A percentile compares a stretch with the other conserved stretches of the same genome.
These are phyloP conservation scores for Erysiphe pulchra DNA, from an alignment of 2,329 filamentous ascomycete genomes.

Conservation along the genomic window DNA sequence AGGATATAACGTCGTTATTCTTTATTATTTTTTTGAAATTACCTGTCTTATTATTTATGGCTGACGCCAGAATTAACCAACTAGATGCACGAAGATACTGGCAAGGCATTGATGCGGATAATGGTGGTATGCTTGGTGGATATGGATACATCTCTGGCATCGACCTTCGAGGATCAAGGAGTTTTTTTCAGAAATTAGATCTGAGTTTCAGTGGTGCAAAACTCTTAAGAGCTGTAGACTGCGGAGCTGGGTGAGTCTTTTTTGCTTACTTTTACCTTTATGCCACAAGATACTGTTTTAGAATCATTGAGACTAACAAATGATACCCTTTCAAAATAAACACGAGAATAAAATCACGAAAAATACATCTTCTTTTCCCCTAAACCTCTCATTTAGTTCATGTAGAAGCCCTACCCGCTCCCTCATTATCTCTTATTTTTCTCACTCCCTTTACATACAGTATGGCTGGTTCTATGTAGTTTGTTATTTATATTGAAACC, in stretches of 20 bases:
- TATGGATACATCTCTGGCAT: conserved; percentile 41
- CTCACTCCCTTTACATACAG: too few relatives aligned
- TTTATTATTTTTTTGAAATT: too few relatives aligned
- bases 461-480: background rate
- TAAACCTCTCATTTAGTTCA: background rate
- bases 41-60: conserved; percentile 2
- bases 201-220: conserved; percentile 13
- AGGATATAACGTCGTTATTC: too few relatives aligned
- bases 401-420: too few relatives aligned
- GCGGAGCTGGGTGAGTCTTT: conserved; percentile 15
- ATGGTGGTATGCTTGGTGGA: conserved; percentile 58
- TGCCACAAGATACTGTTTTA: background rate
- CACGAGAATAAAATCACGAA: background rate
- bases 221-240: conserved; percentile 15
- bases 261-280: background rate
- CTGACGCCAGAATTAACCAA: conserved; percentile 12
- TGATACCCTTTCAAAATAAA: background rate
- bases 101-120: conserved; percentile 23
- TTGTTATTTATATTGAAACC: background rate
- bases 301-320: too few relatives aligned
- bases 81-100: conserved; percentile 19
- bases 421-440: too few relatives aligned
- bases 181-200: conserved; percentile 42
- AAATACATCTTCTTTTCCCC: background rate
- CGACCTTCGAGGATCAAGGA: conserved; percentile 44